phyloP scores from a whole-genome alignment of 371 early-diverging fungal genomes.

The Mortierella sp. region DNA sequence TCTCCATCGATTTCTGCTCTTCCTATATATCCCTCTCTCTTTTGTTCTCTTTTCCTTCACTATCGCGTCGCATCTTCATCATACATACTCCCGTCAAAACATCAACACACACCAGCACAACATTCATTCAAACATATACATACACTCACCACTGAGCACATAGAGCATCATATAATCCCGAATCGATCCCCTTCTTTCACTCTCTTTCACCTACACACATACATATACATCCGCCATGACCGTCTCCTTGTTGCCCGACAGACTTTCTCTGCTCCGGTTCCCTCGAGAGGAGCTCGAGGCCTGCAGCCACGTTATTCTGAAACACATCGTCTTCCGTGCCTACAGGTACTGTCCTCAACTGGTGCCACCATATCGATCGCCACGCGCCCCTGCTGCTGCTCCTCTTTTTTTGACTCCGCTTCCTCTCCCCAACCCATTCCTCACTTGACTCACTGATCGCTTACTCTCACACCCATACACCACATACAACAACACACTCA shows the following conservation, averaged over 20 bases:
- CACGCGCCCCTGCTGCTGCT: background rate
- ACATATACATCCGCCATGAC: slow-evolving; percentile 26
- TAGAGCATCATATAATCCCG: background rate
- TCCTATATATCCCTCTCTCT: background rate
- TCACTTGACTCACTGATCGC: background rate
- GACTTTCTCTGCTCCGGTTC: slow-evolving; percentile 47
- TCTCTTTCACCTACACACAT: background rate
- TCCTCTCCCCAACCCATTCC: background rate
- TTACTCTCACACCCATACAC: background rate
- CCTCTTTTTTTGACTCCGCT: slow-evolving; percentile 1
- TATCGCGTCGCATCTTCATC: too few relatives aligned
- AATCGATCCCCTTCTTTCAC: background rate
- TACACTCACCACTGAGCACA: background rate
- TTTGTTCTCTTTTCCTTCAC: background rate
- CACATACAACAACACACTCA: background rate
- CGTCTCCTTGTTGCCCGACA: slow-evolving; percentile 38
- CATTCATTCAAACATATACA: background rate
- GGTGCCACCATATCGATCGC: background rate
- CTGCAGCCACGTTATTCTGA: slow-evolving; percentile 46
- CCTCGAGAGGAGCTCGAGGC: slow-evolving; percentile 32
- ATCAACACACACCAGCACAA: background rate
- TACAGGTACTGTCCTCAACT: slow-evolving; percentile 29
- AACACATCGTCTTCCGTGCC: slow-evolving; percentile 50
- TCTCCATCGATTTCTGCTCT: background rate
- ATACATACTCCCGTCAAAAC: slow-evolving; percentile 1